Evolutionary conservation across 2,329 filamentous ascomycete genomes (phyloP).

Genomic region (Penicillium digitatum): DNA sequence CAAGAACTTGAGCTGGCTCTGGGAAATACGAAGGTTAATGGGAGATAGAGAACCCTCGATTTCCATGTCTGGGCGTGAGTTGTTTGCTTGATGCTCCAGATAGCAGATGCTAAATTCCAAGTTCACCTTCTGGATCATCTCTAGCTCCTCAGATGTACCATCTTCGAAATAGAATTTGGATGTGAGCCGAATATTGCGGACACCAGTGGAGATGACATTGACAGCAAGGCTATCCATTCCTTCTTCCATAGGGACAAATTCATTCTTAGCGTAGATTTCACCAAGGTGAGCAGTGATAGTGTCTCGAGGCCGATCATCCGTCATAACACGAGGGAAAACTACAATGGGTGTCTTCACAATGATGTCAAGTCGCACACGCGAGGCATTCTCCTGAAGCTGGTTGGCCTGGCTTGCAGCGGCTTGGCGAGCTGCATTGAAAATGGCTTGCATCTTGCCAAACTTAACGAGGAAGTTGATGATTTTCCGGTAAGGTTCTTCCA

Average conservation of each 20-base stretch:
- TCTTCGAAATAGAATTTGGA: conserved; percentile 80
- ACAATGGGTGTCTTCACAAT: conserved; percentile 93
- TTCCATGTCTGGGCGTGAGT: conserved; percentile 82
- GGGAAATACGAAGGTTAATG: conserved; percentile 82
- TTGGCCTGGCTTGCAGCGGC: conserved; percentile 91
- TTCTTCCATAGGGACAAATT: conserved; percentile 80
- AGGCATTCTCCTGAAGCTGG: conserved; percentile 85
- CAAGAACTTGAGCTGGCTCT: conserved; percentile 85
- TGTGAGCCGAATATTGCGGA: conserved; percentile 85
- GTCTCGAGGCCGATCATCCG: conserved; percentile 69
- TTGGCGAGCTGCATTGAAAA: conserved; percentile 94
- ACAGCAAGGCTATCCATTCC: conserved; percentile 67
- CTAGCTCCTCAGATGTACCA: conserved; percentile 73
- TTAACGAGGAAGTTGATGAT: conserved; percentile 98
- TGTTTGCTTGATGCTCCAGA: conserved; percentile 73
- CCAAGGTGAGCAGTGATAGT: conserved; percentile 87
- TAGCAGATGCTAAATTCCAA: conserved; percentile 89
- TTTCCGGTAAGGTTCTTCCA: conserved; percentile 95
- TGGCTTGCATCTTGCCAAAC: conserved; percentile 98
- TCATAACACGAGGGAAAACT: conserved; percentile 78
- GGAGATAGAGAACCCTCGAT: conserved; percentile 90
- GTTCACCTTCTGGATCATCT: conserved; percentile 96
- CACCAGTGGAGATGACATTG: conserved; percentile 86
- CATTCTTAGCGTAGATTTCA: conserved; percentile 96
- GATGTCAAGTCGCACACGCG: conserved; percentile 89